Evolutionary conservation across 1,284 basidiomycete genomes (phyloP).

Genomic region (Marasmius tenuissimus): DNA sequence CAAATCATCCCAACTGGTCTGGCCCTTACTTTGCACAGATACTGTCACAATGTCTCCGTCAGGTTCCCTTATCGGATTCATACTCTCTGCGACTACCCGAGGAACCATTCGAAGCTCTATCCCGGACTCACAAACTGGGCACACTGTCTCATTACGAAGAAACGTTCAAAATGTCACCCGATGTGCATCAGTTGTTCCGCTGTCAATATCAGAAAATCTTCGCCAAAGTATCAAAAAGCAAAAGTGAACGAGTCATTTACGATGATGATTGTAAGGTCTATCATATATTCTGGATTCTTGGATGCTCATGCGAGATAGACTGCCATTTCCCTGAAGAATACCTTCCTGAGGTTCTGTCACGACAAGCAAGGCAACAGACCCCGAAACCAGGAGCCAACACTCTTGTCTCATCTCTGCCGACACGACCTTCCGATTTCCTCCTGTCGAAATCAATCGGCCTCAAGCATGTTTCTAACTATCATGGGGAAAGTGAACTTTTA

Average conservation of each 20-base stretch:
- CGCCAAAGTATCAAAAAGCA: slow-evolving; percentile 22
- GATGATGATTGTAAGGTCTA: slow-evolving; percentile 29
- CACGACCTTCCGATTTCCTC: not conserved
- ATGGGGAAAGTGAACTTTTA: slow-evolving; percentile 19
- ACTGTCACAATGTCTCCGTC: slow-evolving; percentile 38
- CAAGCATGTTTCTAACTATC: slow-evolving; percentile 18
- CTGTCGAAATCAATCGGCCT: slow-evolving; percentile 1
- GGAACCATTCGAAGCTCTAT: slow-evolving; percentile 49
- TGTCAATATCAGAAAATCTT: slow-evolving; percentile 10
- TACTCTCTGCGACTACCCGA: slow-evolving; percentile 46
- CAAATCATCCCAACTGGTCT: not conserved
- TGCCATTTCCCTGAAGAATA: slow-evolving; percentile 7
- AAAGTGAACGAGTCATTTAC: slow-evolving; percentile 32
- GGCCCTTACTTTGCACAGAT: slow-evolving; percentile 33
- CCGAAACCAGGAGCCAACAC: slow-evolving; percentile 16
- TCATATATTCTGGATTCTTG: slow-evolving; percentile 10
- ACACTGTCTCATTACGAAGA: slow-evolving; percentile 44
- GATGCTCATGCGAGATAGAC: slow-evolving; percentile 2
- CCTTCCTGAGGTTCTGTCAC: slow-evolving; percentile 20
- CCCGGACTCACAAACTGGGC: slow-evolving; percentile 29
- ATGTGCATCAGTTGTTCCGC: slow-evolving; percentile 40
- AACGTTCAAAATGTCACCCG: slow-evolving; percentile 34
- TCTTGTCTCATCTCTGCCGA: slow-evolving; percentile 4
- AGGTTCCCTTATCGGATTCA: slow-evolving; percentile 48
- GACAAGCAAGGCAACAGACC: slow-evolving; percentile 19